Base-by-base conservation (phyloP, 352 stramenopile genomes). In the Phytophthora macrochlamydospora region DNA sequence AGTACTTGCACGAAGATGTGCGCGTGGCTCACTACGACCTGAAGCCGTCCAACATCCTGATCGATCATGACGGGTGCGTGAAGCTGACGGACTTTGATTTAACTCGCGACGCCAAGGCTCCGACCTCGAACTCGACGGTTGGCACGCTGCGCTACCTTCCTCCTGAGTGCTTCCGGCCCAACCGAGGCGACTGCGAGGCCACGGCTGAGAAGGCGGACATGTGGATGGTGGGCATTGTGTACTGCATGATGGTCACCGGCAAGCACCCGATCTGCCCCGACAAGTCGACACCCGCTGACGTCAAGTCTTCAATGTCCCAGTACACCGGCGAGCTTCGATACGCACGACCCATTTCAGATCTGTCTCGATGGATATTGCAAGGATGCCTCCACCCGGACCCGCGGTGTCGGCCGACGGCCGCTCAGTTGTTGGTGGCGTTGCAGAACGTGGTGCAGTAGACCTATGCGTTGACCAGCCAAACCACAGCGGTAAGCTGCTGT, bases 31-130 rank as follows among this genome's bases (percentile, higher is more conserved):
- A 97, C 53, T 92, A 93, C 53, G 97, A 99, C 70, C 79, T 99
- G 24, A 99, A 99, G 73, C 97, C 97, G 43, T 98, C 96, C 31
- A 99, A 99, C 74, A 87, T 99, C 56, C 77, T 99, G 33, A 93
- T 99, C 66, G 94, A 93, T 42, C 70, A 82, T 5, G 85, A 97
- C 64, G 89, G 86, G 40, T 80, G 78, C 56, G 75, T 98, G 29
- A 96, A 97, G 69, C 65, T 98, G 18, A 97, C 91, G 14, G 92
- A 98, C 69, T 97, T 98, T 51, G 92, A 95, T 43, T 76, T 98
- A 32, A 88, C 92, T 37, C 82, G 92, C 42, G 69, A 78, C 53
- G 79, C 79, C 3, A 73, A 86, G 55, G 65, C 81, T 50, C 70
- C 81, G 30, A 90, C 86, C 14, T 74, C 67, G 2, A 89, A 78